Evolutionary conservation across 768 basidiomycete genomes (phyloP).

Genomic region (Auriculariales sp.): DNA sequence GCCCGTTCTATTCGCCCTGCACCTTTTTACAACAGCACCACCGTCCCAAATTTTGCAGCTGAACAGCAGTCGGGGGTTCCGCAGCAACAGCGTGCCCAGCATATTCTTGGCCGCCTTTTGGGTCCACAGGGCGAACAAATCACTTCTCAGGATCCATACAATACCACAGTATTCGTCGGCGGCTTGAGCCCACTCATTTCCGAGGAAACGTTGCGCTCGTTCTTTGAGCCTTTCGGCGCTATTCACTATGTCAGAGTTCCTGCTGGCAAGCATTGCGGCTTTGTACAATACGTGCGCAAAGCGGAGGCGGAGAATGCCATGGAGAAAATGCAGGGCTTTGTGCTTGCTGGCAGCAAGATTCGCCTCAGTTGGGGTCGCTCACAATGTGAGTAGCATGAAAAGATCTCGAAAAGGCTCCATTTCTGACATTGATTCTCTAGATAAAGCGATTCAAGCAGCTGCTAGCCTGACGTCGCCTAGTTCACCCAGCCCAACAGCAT

Average conservation of each 20-base stretch:
- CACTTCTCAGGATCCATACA: slow-evolving; percentile 86
- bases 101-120: slow-evolving; percentile 69
- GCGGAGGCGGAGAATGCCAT: slow-evolving; percentile 86
- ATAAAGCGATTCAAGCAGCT: slow-evolving; percentile 84
- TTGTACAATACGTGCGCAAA: slow-evolving; percentile 89
- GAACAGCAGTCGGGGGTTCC: too few species aligned
- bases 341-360: slow-evolving; percentile 83
- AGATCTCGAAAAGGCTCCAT: not conserved
- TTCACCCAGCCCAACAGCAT: not conserved
- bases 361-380: slow-evolving; percentile 87
- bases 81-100: slow-evolving; percentile 70
- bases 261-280: slow-evolving; percentile 88
- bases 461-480: slow-evolving; percentile 19
- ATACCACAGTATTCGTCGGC: slow-evolving; percentile 91
- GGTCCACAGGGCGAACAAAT: slow-evolving; percentile 79
- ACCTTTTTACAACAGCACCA: too few species aligned
- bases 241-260: slow-evolving; percentile 97
- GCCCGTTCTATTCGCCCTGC: too few species aligned
- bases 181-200: slow-evolving; percentile 78
- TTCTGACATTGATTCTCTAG: slow-evolving; percentile 22
- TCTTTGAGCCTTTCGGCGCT: slow-evolving; percentile 85
- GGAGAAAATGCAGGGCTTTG: slow-evolving; percentile 94
- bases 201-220: slow-evolving; percentile 82
- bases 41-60: too few species aligned
- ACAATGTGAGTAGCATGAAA: slow-evolving; percentile 49